A percentile compares a stretch with the other conserved stretches of the same genome.
Conservation (phyloP, 352 stramenopile species). For the Phytophthora boehmeriae region DNA sequence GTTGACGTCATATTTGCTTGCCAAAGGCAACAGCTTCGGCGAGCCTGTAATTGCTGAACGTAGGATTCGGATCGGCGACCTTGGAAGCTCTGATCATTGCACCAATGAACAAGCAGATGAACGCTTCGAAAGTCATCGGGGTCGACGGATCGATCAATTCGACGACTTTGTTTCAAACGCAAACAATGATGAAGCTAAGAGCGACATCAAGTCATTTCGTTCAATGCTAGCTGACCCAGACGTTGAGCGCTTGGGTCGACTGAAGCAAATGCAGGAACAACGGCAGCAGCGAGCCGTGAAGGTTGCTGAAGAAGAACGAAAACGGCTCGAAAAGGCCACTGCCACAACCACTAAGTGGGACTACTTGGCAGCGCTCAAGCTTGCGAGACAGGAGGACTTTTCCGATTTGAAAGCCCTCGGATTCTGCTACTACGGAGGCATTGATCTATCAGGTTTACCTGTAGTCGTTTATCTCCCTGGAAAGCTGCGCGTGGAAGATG, state of each 20-base stretch:
- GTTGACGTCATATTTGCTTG: not conserved
- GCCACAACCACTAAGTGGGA: constrained; percentile 28
- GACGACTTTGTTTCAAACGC: not conserved
- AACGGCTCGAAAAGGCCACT: constrained; percentile 20
- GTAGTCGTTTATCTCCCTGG: constrained; percentile 77
- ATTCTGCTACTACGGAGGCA: constrained; percentile 73
- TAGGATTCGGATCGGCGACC: constrained; percentile 72
- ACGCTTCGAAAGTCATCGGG: not conserved
- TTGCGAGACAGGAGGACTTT: constrained; percentile 59
- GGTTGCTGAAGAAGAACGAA: constrained; percentile 25
- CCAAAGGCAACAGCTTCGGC: constrained; percentile 63
- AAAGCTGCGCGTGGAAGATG: constrained; percentile 43
- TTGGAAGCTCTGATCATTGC: constrained; percentile 23
- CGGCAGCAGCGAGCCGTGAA: constrained; percentile 35
- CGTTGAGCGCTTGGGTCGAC: constrained; percentile 48
- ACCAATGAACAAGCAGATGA: constrained; percentile 34
- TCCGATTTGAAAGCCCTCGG: constrained; percentile 51
- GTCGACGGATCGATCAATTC: not conserved
- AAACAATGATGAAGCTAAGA: constrained; percentile 41
- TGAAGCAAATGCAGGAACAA: constrained; percentile 46
- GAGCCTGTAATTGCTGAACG: constrained; percentile 84
- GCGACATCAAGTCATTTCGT: constrained; percentile 57
- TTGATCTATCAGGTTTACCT: constrained; percentile 68
- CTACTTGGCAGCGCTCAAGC: constrained; percentile 50
- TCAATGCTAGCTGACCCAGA: constrained; percentile 67